These are phyloP conservation scores for Candida krabiensis DNA, from an alignment of 805 yeast genomes.

Conservation along the genomic window DNA sequence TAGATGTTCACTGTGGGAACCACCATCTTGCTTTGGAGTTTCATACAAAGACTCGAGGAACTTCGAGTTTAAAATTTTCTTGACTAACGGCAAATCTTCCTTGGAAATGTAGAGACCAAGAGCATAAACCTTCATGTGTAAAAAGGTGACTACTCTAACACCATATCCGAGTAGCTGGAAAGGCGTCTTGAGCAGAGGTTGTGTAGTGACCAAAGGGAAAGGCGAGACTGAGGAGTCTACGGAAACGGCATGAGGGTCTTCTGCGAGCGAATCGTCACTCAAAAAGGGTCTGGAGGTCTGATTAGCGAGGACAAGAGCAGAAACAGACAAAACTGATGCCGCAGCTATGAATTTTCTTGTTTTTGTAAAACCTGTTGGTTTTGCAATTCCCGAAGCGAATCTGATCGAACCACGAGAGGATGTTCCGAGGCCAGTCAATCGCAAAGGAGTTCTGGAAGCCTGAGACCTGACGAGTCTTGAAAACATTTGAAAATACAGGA, in stretches of 20 bases:
- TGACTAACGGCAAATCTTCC: conserved; percentile 48
- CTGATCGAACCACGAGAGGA: neutral
- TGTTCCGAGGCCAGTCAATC: neutral
- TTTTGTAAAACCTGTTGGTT: neutral
- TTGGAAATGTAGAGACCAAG: conserved; percentile 76
- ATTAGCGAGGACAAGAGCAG: neutral
- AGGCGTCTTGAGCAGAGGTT: conserved; percentile 22
- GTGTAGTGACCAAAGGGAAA: conserved; percentile 24
- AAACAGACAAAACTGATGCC: conserved; percentile 3
- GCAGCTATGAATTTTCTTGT: neutral
- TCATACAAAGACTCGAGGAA: conserved; percentile 36
- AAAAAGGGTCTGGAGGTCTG: conserved; percentile 1
- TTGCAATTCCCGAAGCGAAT: neutral
- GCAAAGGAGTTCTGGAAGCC: neutral
- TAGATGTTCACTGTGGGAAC: conserved; percentile 41
- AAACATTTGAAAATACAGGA: too few species aligned
- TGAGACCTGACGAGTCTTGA: neutral
- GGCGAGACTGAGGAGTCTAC: conserved; percentile 31
- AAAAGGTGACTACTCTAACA: conserved; percentile 76
- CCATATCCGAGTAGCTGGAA: conserved; percentile 77
- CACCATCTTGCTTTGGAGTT: conserved; percentile 6
- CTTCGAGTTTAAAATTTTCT: conserved; percentile 43
- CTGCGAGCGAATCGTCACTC: conserved; percentile 13
- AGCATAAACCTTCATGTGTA: conserved; percentile 82
- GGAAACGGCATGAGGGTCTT: conserved; percentile 12